phyloP scores from a whole-genome alignment of 2,329 filamentous ascomycete species.

The Chrysoporthe cubensis region DNA sequence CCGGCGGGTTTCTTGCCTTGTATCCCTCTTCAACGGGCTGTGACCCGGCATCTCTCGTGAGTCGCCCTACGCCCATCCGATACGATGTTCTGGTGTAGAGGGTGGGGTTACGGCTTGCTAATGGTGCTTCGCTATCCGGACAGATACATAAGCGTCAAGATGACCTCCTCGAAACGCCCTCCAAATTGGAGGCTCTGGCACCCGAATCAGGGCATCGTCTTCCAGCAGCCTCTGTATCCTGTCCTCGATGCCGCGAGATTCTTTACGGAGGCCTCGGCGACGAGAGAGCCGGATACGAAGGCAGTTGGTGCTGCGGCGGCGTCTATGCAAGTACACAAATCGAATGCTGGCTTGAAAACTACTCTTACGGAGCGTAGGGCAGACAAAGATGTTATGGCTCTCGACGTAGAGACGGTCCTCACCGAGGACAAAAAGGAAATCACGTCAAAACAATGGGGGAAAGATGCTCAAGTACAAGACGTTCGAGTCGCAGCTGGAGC shows the following conservation, averaged over 20 bases:
- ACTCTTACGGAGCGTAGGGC: neutral
- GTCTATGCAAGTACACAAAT: neutral
- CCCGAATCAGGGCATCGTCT: conserved; percentile 44
- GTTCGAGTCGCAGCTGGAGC: neutral
- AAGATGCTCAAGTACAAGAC: neutral
- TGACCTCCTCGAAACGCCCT: conserved; percentile 25
- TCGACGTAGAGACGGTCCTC: neutral
- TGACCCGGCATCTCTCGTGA: conserved; percentile 23
- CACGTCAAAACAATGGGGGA: neutral
- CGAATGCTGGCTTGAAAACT: neutral
- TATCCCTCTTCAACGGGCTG: conserved; percentile 13
- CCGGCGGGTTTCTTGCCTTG: conserved; percentile 14
- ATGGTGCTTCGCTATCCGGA: neutral
- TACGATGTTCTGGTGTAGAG: neutral
- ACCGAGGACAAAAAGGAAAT: neutral
- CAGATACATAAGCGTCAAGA: conserved; percentile 22
- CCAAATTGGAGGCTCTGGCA: conserved; percentile 40
- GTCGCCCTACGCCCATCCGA: conserved; percentile 7
- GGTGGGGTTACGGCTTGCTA: neutral
- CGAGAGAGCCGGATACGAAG: neutral
- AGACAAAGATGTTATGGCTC: neutral
- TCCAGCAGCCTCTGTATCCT: conserved; percentile 36
- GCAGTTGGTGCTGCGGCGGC: neutral
- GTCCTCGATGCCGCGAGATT: conserved; percentile 29
- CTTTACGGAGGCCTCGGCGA: conserved; percentile 26